Evolutionary conservation across 148 eudicot genomes (phyloP), one percentile per base, ranked within the genome.

Genomic region (Chenopodium quinoa): DNA sequence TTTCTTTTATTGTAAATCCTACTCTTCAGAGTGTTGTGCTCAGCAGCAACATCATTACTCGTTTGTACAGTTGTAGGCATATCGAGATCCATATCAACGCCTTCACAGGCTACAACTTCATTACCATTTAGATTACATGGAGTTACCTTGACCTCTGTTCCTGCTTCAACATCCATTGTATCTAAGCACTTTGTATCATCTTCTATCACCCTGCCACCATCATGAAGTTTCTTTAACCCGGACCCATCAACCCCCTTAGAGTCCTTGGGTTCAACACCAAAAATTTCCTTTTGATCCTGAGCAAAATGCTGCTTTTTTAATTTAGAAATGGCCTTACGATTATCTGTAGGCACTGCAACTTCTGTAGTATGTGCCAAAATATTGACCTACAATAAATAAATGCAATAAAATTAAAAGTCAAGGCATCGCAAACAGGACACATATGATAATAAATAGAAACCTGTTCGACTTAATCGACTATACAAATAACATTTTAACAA

Each of bases 361-460:
- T 88, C 93, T 25, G 87, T 84, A 12, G 92, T 89, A 82, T 92
- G 96, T 50, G 85, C 90, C 84, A 92, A 85, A 50, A 91, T 84
- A 84, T 92, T 90, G 62, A 92, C 88, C 96, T 91, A 84, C 1
- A 80, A 34, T 66, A 78, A 23, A 48, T 48, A 48, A 48, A 1
- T 5, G 44, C 7, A 5, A 40, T 40, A 0, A 40, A 40, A 6
- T 40, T 5, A 5, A 40, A 40, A 40, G 44, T 5, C 8, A 40
- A 40, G 44, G 44, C 44, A 40, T 6, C 1, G 7, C 44, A 6
- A 65, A 72, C 8, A 44, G 58, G 16, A 50, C 54, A 31, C 71
- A 71, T 48, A 2, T 12, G 13, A 12, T 12, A 48, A 11, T 50
- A 50, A 50, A 11, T 9, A 50, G 3, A 50, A 12, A 0, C 13